Evolutionary conservation across 2,329 filamentous ascomycete species (phyloP).

Genomic region (Sarocladium kiliense): DNA sequence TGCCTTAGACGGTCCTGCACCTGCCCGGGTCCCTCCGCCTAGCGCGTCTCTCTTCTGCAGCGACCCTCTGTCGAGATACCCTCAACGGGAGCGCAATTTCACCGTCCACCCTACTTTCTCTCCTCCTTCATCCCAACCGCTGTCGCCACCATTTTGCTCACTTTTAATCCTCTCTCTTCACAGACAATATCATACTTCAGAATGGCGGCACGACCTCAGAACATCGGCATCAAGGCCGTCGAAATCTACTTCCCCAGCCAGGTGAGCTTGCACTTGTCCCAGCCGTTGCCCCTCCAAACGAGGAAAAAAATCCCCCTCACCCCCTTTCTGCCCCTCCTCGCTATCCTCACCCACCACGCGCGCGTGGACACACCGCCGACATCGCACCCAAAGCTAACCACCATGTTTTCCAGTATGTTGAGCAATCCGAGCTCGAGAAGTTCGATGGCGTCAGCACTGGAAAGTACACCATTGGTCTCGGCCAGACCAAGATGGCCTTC

Average conservation of each 20-base stretch:
- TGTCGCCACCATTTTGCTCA: neutral
- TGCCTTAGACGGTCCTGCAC: neutral
- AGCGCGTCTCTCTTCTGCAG: neutral
- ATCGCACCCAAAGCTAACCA: conserved; percentile 19
- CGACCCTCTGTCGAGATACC: neutral
- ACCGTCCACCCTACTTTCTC: neutral
- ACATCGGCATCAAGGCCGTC: conserved; percentile 90
- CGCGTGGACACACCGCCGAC: conserved; percentile 14
- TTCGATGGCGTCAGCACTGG: conserved; percentile 77
- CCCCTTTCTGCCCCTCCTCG: neutral
- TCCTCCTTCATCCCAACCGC: neutral
- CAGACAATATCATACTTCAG: conserved; percentile 17
- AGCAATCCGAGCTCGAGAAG: conserved; percentile 77
- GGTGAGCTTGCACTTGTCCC: conserved; percentile 45
- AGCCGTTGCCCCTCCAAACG: conserved; percentile 10
- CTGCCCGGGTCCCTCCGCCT: conserved; percentile 6
- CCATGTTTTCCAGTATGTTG: conserved; percentile 62
- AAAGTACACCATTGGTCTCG: conserved; percentile 88
- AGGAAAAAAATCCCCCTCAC: neutral
- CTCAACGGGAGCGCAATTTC: conserved; percentile 3
- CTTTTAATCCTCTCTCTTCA: neutral
- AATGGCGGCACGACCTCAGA: conserved; percentile 75
- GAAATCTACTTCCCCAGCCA: conserved; percentile 85
- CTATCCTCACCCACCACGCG: conserved; percentile 10
- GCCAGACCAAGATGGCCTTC: conserved; percentile 89